Percentiles rank a stretch among this genome's conserved stretches.
Evolutionary conservation across 768 basidiomycete species (phyloP).

Genomic region (Suillus subalutaceus): DNA sequence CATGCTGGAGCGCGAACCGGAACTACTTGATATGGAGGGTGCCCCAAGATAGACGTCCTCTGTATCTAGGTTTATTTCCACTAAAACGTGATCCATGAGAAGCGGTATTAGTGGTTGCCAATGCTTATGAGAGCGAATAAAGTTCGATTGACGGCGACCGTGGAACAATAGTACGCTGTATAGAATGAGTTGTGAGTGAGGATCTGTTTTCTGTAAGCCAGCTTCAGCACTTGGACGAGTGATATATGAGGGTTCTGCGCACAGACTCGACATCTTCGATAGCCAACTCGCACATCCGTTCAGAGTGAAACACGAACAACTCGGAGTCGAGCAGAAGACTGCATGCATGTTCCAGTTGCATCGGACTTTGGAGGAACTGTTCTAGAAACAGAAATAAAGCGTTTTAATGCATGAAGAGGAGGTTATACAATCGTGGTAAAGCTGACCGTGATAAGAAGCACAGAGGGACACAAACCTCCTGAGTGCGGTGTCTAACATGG

Average conservation of each 20-base stretch:
- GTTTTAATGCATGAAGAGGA: conserved; percentile 3
- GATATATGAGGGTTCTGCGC: conserved; percentile 27
- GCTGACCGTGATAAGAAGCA: conserved; percentile 84
- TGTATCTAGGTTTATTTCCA: conserved; percentile 79
- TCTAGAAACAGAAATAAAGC: conserved; percentile 46
- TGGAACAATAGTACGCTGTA: conserved; percentile 77
- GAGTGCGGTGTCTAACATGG: conserved; percentile 76
- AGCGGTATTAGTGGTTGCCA: conserved; percentile 84
- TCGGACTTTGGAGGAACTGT: conserved; percentile 79
- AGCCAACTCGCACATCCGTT: conserved; percentile 85
- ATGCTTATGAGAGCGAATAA: conserved; percentile 79
- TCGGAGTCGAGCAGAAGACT: conserved; percentile 78
- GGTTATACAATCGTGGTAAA: conserved; percentile 3
- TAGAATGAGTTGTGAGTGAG: conserved; percentile 78
- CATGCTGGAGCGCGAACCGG: conserved; percentile 41
- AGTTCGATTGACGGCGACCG: conserved; percentile 67
- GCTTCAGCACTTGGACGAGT: conserved; percentile 13
- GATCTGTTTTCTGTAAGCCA: conserved; percentile 71
- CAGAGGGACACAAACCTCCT: conserved; percentile 78
- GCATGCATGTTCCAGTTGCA: conserved; percentile 86
- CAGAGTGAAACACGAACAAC: conserved; percentile 88
- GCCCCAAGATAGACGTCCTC: conserved; percentile 58
- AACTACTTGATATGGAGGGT: conserved; percentile 31
- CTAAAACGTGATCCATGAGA: conserved; percentile 81
- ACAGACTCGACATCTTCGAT: conserved; percentile 71